Evolutionary conservation across 305 asterid species (phyloP).

Genomic region (Ilex paraguariensis): DNA sequence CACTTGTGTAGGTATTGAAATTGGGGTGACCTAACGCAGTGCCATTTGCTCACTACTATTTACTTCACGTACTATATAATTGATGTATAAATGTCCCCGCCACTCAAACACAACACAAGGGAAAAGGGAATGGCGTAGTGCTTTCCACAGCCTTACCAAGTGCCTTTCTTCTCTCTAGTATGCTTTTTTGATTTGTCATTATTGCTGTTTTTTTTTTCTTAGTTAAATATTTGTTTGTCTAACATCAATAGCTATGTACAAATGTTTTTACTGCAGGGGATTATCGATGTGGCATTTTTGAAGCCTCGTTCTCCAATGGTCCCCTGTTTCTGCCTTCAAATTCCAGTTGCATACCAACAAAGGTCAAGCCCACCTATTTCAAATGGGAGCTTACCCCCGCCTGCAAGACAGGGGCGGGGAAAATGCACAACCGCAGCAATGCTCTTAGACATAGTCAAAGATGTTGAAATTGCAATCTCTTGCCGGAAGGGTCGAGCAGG

Average conservation of each 20-base stretch:
- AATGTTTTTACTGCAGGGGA: conserved; percentile 49
- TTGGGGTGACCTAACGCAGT: too few relatives aligned
- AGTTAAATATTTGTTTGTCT: too few relatives aligned
- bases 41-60: too few relatives aligned
- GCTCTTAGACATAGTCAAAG: conserved; percentile 66
- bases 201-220: too few relatives aligned
- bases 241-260: neutral
- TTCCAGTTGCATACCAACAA: conserved; percentile 66
- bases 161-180: too few relatives aligned
- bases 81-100: too few relatives aligned
- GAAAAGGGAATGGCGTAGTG: too few relatives aligned
- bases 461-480: conserved; percentile 72
- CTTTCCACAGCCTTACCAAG: too few relatives aligned
- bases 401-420: conserved; percentile 63
- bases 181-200: too few relatives aligned
- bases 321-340: conserved; percentile 91
- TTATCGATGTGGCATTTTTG: conserved; percentile 72
- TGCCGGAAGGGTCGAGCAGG: conserved; percentile 90
- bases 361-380: conserved; percentile 44
- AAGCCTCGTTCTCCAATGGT: conserved; percentile 56
- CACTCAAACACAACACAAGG: too few relatives aligned
- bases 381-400: conserved; percentile 67
- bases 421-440: conserved; percentile 73
- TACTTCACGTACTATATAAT: too few relatives aligned
- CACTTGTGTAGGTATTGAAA: too few relatives aligned